Conservation (phyloP, 176 grass and related monocot species). For the Lolium multiflorum region DNA sequence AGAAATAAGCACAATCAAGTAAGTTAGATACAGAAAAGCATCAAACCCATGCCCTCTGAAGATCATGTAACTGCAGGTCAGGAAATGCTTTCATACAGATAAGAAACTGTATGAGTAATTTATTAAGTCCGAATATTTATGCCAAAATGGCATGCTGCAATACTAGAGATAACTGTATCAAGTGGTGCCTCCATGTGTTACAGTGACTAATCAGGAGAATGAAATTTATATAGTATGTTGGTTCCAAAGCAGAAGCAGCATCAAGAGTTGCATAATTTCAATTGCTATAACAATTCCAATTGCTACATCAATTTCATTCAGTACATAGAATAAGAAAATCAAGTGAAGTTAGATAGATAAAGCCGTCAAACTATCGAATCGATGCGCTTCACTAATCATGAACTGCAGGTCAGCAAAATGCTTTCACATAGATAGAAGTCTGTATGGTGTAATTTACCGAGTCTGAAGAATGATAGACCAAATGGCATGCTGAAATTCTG, state of each 20-base stretch:
- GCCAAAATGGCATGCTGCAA: slow-evolving; percentile 1
- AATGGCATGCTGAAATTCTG: not conserved
- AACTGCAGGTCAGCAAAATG: slow-evolving; percentile 15
- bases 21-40: slow-evolving; percentile 30
- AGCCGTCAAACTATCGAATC: not conserved
- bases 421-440: not conserved
- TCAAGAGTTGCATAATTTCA: not conserved
- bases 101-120: not conserved
- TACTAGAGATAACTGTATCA: not conserved
- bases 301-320: slow-evolving; percentile 3
- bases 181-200: not conserved
- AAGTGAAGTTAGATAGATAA: slow-evolving; percentile 18
- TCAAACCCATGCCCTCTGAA: not conserved
- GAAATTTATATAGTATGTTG: not conserved
- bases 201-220: not conserved
- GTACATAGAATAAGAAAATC: slow-evolving; percentile 8
- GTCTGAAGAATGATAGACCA: slow-evolving; percentile 9
- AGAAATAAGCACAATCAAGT: slow-evolving; percentile 17
- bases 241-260: not conserved
- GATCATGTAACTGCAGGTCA: slow-evolving; percentile 35
- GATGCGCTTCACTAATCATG: not conserved
- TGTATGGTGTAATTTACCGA: not conserved
- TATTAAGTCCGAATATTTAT: not conserved
- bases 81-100: slow-evolving; percentile 16
- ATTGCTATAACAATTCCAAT: not conserved